These are phyloP conservation scores for Cryphonectria naterciae DNA, from an alignment of 2,329 filamentous ascomycete genomes.

Conservation along the genomic window DNA sequence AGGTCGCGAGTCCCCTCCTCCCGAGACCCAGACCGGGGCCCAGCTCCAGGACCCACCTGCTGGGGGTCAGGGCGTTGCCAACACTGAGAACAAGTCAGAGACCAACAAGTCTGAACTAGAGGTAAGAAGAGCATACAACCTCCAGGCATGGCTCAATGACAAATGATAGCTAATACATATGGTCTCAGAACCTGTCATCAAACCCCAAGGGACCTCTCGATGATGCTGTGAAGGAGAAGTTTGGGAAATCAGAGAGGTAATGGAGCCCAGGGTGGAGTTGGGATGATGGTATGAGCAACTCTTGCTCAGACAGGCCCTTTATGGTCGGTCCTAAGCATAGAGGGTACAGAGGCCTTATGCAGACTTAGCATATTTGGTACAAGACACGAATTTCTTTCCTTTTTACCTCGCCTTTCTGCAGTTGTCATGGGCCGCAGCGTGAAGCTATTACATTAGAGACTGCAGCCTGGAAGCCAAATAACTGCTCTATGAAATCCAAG, in stretches of 20 bases:
- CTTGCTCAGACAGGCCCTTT: not conserved
- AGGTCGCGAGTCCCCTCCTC: constrained; percentile 79
- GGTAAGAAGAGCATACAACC: constrained; percentile 40
- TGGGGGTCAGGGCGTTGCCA: constrained; percentile 61
- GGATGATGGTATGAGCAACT: not conserved
- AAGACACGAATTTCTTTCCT: constrained; percentile 2
- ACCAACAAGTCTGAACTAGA: constrained; percentile 56
- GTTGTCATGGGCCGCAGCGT: not conserved
- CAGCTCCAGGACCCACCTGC: constrained; percentile 62
- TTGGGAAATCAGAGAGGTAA: constrained; percentile 51
- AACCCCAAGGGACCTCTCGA: constrained; percentile 71
- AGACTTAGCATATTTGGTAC: not conserved
- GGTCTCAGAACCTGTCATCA: constrained; percentile 54
- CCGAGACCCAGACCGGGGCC: constrained; percentile 66
- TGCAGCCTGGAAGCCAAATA: not conserved
- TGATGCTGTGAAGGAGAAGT: constrained; percentile 63
- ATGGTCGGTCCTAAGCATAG: not conserved
- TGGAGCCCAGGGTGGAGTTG: no score
- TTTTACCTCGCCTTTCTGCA: not conserved
- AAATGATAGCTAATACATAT: constrained; percentile 3
- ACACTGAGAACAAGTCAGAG: constrained; percentile 57
- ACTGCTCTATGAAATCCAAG: not conserved
- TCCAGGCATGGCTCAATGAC: not conserved
- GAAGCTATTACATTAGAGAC: not conserved
- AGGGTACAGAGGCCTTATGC: not conserved